Conservation (phyloP, 768 basidiomycete species). For the Hericium rajendrae region DNA sequence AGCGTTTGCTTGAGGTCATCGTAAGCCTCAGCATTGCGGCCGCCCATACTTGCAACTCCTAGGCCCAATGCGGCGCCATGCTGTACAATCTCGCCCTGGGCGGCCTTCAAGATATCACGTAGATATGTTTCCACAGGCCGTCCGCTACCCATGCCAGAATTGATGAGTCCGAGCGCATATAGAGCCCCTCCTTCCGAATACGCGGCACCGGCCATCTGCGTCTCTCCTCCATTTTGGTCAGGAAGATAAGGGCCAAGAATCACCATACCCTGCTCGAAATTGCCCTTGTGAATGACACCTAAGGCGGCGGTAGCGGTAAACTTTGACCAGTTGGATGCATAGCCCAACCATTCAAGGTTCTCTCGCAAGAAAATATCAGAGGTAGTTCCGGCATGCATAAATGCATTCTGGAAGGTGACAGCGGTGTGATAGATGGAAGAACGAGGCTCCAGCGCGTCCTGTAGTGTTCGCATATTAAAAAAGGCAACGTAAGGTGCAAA, state of each 20-base stretch:
- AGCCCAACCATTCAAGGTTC: slow-evolving; percentile 92
- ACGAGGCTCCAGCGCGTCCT: slow-evolving; percentile 88
- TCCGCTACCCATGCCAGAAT: slow-evolving; percentile 74
- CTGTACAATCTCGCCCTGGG: slow-evolving; percentile 81
- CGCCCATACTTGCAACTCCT: slow-evolving; percentile 94
- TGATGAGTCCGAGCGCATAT: slow-evolving; percentile 90
- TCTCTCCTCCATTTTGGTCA: slow-evolving; percentile 57
- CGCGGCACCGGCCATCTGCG: slow-evolving; percentile 64
- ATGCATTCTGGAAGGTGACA: slow-evolving; percentile 92
- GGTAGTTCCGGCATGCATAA: slow-evolving; percentile 96
- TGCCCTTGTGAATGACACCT: slow-evolving; percentile 96
- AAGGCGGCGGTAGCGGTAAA: slow-evolving; percentile 96
- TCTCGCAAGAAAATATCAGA: slow-evolving; percentile 90
- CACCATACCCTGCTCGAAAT: slow-evolving; percentile 85
- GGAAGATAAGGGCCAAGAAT: slow-evolving; percentile 94
- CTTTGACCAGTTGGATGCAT: slow-evolving; percentile 97
- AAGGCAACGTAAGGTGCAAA: slow-evolving; percentile 71
- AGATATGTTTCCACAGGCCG: slow-evolving; percentile 66
- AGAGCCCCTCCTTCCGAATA: slow-evolving; percentile 96
- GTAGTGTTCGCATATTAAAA: background rate
- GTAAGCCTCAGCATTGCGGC: slow-evolving; percentile 80
- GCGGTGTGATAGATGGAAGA: slow-evolving; percentile 98
- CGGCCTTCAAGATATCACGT: slow-evolving; percentile 65
- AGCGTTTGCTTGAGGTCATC: slow-evolving; percentile 84
- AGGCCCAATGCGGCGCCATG: slow-evolving; percentile 95